phyloP scores from a whole-genome alignment of 1,284 basidiomycete species.

The Pulveroboletus sp. region DNA sequence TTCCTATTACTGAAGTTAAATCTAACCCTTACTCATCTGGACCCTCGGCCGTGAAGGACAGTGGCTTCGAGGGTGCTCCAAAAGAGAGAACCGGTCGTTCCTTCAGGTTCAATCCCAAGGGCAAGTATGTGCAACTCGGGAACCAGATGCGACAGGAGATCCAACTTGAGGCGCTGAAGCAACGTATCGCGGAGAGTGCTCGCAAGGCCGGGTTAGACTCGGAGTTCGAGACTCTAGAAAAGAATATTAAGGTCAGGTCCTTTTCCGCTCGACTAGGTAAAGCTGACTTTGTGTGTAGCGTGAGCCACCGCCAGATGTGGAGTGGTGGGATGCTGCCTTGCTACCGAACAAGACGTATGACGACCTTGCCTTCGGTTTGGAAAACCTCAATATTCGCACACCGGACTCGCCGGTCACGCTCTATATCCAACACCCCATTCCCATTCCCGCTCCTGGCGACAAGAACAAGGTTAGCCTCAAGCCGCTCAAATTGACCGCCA shows the following conservation, averaged over 20 bases:
- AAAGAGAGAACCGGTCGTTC: constrained; percentile 69
- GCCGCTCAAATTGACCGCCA: constrained; percentile 88
- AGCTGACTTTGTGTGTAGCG: constrained; percentile 48
- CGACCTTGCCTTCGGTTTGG: constrained; percentile 62
- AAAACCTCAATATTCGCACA: constrained; percentile 61
- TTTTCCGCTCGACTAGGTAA: neutral
- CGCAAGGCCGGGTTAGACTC: constrained; percentile 91
- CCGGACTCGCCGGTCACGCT: constrained; percentile 81
- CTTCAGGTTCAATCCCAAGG: constrained; percentile 87
- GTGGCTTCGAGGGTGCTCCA: constrained; percentile 66
- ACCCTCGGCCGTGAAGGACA: constrained; percentile 52
- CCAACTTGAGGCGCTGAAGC: constrained; percentile 89
- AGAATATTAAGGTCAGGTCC: constrained; percentile 71
- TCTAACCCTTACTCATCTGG: constrained; percentile 75
- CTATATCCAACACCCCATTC: constrained; percentile 97
- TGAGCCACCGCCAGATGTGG: constrained; percentile 82
- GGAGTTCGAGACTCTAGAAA: constrained; percentile 89
- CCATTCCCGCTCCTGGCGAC: constrained; percentile 88
- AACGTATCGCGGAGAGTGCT: constrained; percentile 89
- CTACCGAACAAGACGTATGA: constrained; percentile 80
- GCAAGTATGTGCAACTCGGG: constrained; percentile 84
- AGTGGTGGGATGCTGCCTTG: constrained; percentile 98
- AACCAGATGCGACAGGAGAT: constrained; percentile 84
- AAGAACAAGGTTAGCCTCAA: constrained; percentile 77
- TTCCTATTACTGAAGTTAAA: constrained; percentile 44